Conservation (phyloP, 805 yeast genomes). For the Schizosaccharomyces japonicus region DNA sequence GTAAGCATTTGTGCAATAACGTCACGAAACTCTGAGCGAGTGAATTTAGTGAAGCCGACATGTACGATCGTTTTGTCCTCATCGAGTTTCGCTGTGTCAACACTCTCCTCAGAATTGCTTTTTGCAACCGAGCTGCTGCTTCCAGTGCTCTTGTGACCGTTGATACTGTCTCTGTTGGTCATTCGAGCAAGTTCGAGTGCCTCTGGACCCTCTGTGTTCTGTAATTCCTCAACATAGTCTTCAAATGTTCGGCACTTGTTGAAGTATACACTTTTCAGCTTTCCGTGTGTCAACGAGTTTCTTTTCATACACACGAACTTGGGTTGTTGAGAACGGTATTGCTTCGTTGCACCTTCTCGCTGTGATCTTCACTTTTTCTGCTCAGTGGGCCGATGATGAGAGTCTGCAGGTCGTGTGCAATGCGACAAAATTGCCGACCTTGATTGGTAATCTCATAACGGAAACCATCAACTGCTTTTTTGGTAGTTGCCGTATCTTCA, state of each 20-base stretch:
- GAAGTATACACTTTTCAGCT: constrained; percentile 40
- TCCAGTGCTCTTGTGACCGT: no score
- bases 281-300: constrained; percentile 29
- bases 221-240: constrained; percentile 19
- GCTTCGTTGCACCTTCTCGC: constrained; percentile 37
- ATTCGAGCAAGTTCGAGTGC: background rate
- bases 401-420: constrained; percentile 35
- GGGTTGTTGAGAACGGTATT: constrained; percentile 28
- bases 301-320: constrained; percentile 29
- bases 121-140: background rate
- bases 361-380: constrained; percentile 54
- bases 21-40: constrained; percentile 21
- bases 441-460: constrained; percentile 12
- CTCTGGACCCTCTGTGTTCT: constrained; percentile 3
- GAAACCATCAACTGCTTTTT: constrained; percentile 16
- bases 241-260: constrained; percentile 55
- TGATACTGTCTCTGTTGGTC: no score
- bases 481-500: constrained; percentile 18
- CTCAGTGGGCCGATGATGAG: constrained; percentile 48
- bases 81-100: background rate
- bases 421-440: constrained; percentile 32
- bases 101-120: background rate
- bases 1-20: constrained; percentile 22
- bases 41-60: constrained; percentile 16
- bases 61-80: constrained; percentile 2